Evolutionary conservation across 495 filamentous ascomycete species (phyloP).

Genomic region (Collariella sp.): DNA sequence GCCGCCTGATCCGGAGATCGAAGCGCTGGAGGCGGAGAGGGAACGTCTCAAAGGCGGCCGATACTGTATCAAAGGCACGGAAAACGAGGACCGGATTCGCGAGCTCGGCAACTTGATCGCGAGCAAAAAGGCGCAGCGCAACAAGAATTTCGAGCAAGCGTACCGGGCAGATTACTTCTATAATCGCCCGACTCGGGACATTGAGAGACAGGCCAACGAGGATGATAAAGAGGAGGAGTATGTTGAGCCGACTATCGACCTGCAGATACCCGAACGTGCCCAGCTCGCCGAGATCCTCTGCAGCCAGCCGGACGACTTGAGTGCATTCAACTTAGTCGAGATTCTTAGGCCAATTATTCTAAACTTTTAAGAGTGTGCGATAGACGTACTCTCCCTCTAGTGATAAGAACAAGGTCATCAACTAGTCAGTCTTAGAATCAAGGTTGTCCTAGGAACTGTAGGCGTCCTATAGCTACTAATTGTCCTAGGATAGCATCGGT

Average conservation of each 20-base stretch:
- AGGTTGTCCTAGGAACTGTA: too few species aligned
- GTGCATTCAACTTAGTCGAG: constrained; percentile 3
- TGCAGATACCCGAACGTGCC: too few species aligned
- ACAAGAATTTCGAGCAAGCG: constrained; percentile 4
- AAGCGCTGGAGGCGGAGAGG: constrained; percentile 14
- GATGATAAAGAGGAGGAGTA: too few species aligned
- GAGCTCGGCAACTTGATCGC: constrained; percentile 8
- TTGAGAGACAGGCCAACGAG: constrained; percentile 5
- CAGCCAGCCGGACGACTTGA: constrained; percentile 8
- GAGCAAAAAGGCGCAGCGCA: constrained; percentile 10
- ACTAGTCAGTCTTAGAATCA: too few species aligned
- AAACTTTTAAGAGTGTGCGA: too few species aligned
- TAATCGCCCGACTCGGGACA: constrained; percentile 23
- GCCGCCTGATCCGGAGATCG: constrained; percentile 17
- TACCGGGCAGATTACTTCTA: constrained; percentile 23
- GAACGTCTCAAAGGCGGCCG: constrained; percentile 16
- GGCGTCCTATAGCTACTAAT: too few species aligned
- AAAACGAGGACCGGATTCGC: constrained; percentile 12
- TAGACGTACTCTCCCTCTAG: too few species aligned
- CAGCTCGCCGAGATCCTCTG: too few species aligned
- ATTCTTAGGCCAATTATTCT: too few species aligned
- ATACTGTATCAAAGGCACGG: constrained; percentile 11
- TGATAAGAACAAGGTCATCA: too few species aligned
- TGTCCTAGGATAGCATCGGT: too few species aligned
- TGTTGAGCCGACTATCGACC: too few species aligned